A percentile compares a stretch with the other conserved stretches of the same genome.
phyloP scores from a whole-genome alignment of 352 stramenopile species.

The Plasmopara muralis region DNA sequence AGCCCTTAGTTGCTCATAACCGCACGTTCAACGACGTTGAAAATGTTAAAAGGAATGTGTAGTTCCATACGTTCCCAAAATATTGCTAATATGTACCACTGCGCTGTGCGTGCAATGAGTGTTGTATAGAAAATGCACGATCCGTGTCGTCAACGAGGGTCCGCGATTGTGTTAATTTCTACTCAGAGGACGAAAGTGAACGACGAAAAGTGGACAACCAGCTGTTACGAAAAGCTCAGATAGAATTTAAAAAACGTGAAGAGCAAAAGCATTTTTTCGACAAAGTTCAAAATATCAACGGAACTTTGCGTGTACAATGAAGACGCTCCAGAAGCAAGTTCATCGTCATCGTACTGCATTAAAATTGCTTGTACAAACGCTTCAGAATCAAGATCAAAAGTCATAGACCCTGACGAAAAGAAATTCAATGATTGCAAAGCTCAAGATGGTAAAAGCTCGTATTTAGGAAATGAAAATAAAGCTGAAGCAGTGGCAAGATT shows the following conservation, averaged over 20 bases:
- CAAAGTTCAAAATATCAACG: slow-evolving; percentile 46
- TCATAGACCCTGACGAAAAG: slow-evolving; percentile 29
- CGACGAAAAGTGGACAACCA: slow-evolving; percentile 42
- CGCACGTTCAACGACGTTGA: slow-evolving; percentile 28
- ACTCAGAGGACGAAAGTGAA: slow-evolving; percentile 44
- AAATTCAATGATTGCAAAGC: slow-evolving; percentile 29
- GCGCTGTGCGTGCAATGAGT: slow-evolving; percentile 60
- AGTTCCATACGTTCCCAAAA: slow-evolving; percentile 39
- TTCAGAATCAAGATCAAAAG: slow-evolving; percentile 13
- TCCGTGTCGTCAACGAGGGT: slow-evolving; percentile 50
- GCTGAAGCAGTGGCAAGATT: slow-evolving; percentile 37
- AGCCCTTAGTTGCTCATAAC: slow-evolving; percentile 46
- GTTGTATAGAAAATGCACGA: slow-evolving; percentile 68
- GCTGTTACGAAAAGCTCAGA: slow-evolving; percentile 35
- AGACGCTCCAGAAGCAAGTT: slow-evolving; percentile 34
- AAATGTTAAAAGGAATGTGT: slow-evolving; percentile 50
- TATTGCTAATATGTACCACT: slow-evolving; percentile 58
- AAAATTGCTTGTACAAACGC: slow-evolving; percentile 16
- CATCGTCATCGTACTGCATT: slow-evolving; percentile 23
- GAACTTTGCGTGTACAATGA: slow-evolving; percentile 32
- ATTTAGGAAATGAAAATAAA: slow-evolving; percentile 37
- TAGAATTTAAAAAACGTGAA: slow-evolving; percentile 40
- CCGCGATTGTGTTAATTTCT: slow-evolving; percentile 56
- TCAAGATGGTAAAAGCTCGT: slow-evolving; percentile 32
- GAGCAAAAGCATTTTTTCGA: slow-evolving; percentile 60